Conservation (phyloP, 192 early-diverging fungal species). For the Coemansia pectinata region DNA sequence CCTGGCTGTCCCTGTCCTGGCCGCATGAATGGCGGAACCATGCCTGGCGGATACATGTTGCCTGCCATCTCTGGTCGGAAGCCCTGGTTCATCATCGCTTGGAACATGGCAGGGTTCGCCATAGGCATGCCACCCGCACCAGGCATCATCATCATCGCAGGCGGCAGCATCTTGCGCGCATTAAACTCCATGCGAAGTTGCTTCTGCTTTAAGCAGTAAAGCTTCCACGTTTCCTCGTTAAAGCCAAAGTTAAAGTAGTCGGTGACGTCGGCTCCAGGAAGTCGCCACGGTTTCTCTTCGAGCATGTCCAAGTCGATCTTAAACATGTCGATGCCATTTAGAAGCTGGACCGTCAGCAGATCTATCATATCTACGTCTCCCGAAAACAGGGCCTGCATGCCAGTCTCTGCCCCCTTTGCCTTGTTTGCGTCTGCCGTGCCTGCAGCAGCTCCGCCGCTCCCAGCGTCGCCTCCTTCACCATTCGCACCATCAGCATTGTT, state of each 20-base stretch:
- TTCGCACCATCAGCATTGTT: neutral
- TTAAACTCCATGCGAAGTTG: slow-evolving; percentile 71
- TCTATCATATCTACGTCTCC: slow-evolving; percentile 40
- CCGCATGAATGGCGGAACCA: slow-evolving; percentile 35
- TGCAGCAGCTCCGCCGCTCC: neutral
- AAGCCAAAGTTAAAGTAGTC: slow-evolving; percentile 99
- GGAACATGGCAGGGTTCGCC: slow-evolving; percentile 42
- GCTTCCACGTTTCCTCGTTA: slow-evolving; percentile 92
- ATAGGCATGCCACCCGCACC: slow-evolving; percentile 25
- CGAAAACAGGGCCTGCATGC: slow-evolving; percentile 31
- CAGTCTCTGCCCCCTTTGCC: slow-evolving; percentile 9
- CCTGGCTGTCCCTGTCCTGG: slow-evolving; percentile 5
- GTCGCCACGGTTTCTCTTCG: slow-evolving; percentile 98
- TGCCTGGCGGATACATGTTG: slow-evolving; percentile 42
- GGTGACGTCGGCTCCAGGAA: slow-evolving; percentile 89
- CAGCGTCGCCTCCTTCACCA: neutral
- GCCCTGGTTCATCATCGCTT: slow-evolving; percentile 30
- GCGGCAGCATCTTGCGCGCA: slow-evolving; percentile 61
- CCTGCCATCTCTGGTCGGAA: slow-evolving; percentile 36
- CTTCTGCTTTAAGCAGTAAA: slow-evolving; percentile 94
- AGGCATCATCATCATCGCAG: slow-evolving; percentile 52
- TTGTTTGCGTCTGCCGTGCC: slow-evolving; percentile 1
- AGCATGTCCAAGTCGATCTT: slow-evolving; percentile 89
- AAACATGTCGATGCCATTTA: slow-evolving; percentile 77
- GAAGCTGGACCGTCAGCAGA: slow-evolving; percentile 47